Conservation (phyloP, 805 yeast species). For the Myxozyma geophila region DNA sequence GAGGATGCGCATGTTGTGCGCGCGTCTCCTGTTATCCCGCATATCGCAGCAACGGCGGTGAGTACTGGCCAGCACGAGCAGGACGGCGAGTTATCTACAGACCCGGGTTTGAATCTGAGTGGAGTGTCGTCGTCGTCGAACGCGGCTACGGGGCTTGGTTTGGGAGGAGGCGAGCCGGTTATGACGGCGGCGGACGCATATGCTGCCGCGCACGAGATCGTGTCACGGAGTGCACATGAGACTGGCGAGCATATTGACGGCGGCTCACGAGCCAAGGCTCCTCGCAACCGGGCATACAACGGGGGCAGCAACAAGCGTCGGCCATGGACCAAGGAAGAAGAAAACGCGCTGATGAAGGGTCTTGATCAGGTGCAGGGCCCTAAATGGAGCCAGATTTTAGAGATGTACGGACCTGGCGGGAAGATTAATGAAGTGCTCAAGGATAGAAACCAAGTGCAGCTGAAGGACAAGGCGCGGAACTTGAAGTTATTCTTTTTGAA, state of each 20-base stretch:
- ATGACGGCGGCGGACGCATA: constrained; percentile 14
- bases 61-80: constrained; percentile 14
- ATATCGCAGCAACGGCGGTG: neutral
- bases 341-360: constrained; percentile 79
- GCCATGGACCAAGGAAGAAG: constrained; percentile 89
- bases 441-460: constrained; percentile 86
- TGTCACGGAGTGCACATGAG: neutral
- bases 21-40: constrained; percentile 14
- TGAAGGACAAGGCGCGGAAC: constrained; percentile 95
- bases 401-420: constrained; percentile 94
- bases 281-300: constrained; percentile 17
- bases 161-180: neutral
- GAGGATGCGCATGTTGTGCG: constrained; percentile 3
- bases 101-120: constrained; percentile 13
- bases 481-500: constrained; percentile 88
- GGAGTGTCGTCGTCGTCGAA: neutral
- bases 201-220: constrained; percentile 11
- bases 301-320: constrained; percentile 53
- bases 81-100: constrained; percentile 25
- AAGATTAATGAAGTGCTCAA: constrained; percentile 78
- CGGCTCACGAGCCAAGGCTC: neutral
- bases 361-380: constrained; percentile 80
- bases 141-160: neutral
- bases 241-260: neutral
- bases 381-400: constrained; percentile 89